These are phyloP conservation scores for Coprinopsis strossmayeri DNA, from an alignment of 768 basidiomycete genomes.

Conservation along the genomic window DNA sequence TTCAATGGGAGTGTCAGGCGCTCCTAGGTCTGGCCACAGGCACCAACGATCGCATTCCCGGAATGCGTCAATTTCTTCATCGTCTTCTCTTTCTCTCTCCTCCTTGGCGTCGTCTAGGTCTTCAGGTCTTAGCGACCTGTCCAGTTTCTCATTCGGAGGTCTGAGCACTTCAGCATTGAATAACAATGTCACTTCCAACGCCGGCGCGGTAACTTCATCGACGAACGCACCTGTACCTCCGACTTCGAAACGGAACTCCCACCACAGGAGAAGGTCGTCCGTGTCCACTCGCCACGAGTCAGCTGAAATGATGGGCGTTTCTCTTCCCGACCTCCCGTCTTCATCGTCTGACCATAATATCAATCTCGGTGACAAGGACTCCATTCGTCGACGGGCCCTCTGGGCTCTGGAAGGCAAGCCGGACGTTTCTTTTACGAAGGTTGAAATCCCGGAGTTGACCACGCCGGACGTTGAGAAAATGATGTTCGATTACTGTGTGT, in stretches of 20 bases:
- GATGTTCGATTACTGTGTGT: conserved; percentile 63
- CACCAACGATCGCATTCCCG: conserved; percentile 61
- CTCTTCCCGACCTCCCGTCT: conserved; percentile 59
- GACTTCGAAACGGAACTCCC: conserved; percentile 61
- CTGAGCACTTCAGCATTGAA: conserved; percentile 2
- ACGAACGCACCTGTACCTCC: conserved; percentile 25
- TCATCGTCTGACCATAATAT: conserved; percentile 61
- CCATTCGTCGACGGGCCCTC: conserved; percentile 75
- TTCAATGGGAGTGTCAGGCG: conserved; percentile 18
- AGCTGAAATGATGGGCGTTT: conserved; percentile 84
- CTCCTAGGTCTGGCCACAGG: conserved; percentile 41
- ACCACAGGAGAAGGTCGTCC: conserved; percentile 79
- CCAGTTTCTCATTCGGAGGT: conserved; percentile 20
- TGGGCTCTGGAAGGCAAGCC: conserved; percentile 85
- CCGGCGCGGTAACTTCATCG: conserved; percentile 13
- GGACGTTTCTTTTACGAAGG: conserved; percentile 61
- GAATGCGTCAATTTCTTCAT: conserved; percentile 50
- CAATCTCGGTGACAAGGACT: conserved; percentile 67
- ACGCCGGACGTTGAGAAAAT: conserved; percentile 51
- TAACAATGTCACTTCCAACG: background rate
- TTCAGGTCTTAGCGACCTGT: conserved; percentile 17
- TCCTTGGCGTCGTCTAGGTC: conserved; percentile 26
- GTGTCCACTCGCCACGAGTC: conserved; percentile 89
- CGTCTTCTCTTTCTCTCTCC: conserved; percentile 37
- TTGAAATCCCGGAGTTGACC: conserved; percentile 77